Evolutionary conservation across 768 basidiomycete species (phyloP), one percentile per base, ranked within the genome.

Genomic region (Amylocystis lapponica): DNA sequence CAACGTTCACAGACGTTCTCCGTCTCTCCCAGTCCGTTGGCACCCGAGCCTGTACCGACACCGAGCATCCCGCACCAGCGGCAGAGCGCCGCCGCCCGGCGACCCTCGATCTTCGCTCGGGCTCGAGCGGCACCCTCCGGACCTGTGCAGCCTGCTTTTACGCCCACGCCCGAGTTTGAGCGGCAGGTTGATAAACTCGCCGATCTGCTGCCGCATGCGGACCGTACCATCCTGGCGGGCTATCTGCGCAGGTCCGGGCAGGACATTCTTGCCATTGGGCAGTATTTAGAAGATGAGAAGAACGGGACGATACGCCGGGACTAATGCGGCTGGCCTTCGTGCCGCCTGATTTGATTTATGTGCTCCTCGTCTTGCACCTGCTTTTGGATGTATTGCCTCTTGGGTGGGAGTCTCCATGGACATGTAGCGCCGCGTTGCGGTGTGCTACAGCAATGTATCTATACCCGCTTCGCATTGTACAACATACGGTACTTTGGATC

Each of bases 251-350:
- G 83, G 9, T 70, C 86, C 9, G 88, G 88, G 17, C 78, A 86
- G 56, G 86, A 88, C 61, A 83, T 89, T 32, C 66, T 86, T 32
- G 88, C 88, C n/a, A 87, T 91, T 52, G 86, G 86, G 13, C 83
- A 86, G 57, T 91, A 87, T 59, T 67, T 91, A 10, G 87, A 88
- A 50, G 88, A 91, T 50, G 84, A 88, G 59, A 83, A 82, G 66
- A 85, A 81, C 54, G 86, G 86, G 25, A 72, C 67, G 35, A 57
- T 88, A 36, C 68, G 70, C 45, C 49, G 58, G 27, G 52, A 57
- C 34, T 64, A 46, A 53, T 25, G 36, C 16, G 34, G 13, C 33
- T 46, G 43, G 41, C 29, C 27, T 35, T 51, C 36, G 36, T n/a
- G n/a, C n/a, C n/a, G n/a, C n/a, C n/a, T n/a, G 30, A 27, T 29